Conservation (phyloP, 139 green algal species). For the Ostreobium quekettii region DNA sequence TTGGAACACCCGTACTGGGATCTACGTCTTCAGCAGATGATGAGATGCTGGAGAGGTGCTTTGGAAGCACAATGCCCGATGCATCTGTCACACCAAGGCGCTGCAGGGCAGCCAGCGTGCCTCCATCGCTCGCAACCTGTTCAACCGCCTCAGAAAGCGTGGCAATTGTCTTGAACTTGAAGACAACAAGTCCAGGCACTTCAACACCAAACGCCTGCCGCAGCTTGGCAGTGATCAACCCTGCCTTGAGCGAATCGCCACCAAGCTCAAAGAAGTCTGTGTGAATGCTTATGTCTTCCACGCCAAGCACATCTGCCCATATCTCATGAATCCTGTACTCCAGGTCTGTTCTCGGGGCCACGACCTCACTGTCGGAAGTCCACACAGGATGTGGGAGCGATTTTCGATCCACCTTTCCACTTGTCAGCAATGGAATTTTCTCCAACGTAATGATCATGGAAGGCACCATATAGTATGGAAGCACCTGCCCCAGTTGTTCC, state of each 20-base stretch:
- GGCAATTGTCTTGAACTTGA: conserved; percentile 3
- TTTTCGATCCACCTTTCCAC: conserved; percentile 20
- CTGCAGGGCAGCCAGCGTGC: no score
- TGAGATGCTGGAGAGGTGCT: no score
- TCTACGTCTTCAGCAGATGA: no score
- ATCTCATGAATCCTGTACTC: background rate
- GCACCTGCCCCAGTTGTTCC: background rate
- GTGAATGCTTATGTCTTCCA: background rate
- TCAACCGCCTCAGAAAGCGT: no score
- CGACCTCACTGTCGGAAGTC: background rate
- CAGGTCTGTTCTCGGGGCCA: background rate
- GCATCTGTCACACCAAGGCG: no score
- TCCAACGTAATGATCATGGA: conserved; percentile 21
- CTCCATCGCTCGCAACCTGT: no score
- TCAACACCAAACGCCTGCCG: background rate
- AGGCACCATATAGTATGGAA: conserved; percentile 21
- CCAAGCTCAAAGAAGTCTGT: background rate
- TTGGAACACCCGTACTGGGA: background rate
- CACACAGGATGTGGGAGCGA: background rate
- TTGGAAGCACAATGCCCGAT: no score
- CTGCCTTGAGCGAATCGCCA: background rate
- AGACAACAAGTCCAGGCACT: background rate
- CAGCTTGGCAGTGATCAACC: background rate
- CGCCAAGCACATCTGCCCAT: background rate
- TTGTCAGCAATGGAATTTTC: conserved; percentile 20